These are phyloP conservation scores for Sporobolomyces pararoseus DNA, from an alignment of 768 basidiomycete species.

Conservation along the genomic window DNA sequence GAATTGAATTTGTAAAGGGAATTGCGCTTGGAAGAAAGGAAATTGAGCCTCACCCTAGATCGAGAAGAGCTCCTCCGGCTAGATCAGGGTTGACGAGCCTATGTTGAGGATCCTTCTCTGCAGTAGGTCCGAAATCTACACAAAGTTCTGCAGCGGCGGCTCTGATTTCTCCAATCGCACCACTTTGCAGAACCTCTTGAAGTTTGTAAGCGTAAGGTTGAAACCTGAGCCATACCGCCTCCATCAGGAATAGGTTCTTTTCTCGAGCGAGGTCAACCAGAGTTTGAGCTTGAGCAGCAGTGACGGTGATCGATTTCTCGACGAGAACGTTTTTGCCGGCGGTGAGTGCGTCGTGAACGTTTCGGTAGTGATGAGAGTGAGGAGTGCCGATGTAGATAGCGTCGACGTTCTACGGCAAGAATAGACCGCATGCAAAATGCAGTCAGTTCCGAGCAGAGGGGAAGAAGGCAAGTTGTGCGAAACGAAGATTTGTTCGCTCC, in stretches of 20 bases:
- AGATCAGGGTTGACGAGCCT: constrained; percentile 46
- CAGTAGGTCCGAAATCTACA: constrained; percentile 43
- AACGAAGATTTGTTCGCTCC: too few relatives aligned
- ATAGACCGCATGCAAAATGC: not conserved
- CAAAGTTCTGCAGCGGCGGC: constrained; percentile 46
- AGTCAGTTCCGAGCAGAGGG: too few relatives aligned
- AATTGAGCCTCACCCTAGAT: constrained; percentile 47
- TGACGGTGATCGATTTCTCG: constrained; percentile 50
- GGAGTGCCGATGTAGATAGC: constrained; percentile 49
- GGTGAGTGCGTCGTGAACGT: constrained; percentile 39
- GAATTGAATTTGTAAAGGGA: constrained; percentile 13
- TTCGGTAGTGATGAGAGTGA: constrained; percentile 47
- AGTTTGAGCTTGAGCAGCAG: constrained; percentile 46
- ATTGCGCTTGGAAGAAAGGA: too few relatives aligned
- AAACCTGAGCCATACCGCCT: constrained; percentile 51
- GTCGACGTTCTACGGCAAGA: constrained; percentile 45
- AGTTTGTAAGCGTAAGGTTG: constrained; percentile 47
- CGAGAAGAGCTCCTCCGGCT: constrained; percentile 49
- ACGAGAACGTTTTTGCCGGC: constrained; percentile 48
- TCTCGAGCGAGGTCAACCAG: constrained; percentile 47
- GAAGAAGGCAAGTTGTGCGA: not conserved
- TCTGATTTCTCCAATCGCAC: constrained; percentile 47
- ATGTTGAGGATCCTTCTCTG: constrained; percentile 39
- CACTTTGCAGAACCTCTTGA: constrained; percentile 46
- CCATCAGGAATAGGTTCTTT: constrained; percentile 50